Evolutionary conservation across 352 stramenopile species (phyloP), one percentile per base, ranked within the genome.

Genomic region (Globisporangium ultimum): DNA sequence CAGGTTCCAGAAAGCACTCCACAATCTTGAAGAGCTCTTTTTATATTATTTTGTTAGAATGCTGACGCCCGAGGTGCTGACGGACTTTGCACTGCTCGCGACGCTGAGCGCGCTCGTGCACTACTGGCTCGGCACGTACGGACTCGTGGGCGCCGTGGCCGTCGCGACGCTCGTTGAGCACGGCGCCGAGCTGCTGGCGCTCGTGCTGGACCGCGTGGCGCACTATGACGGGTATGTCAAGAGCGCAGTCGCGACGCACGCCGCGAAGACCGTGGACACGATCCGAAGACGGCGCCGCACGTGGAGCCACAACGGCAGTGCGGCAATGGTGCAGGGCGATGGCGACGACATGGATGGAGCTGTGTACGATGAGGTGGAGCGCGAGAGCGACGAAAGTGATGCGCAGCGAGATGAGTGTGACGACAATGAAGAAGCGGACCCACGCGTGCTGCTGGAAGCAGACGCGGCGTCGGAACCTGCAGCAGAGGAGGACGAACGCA

Each of bases 71-170:
- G 74, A 81, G 46, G 71, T 76, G 68, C 76, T 88, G 51, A 56
- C 61, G 43, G 82, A 92, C 53, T 51, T 92, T 18, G 78, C 82
- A 49, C 64, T 85, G 20, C 62, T 92, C 14, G 74, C 80, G 10
- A 61, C 66, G 43, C 60, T 84, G 24, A 85, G 68, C 51, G 80
- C 80, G 32, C 69, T 83, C n/a, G 72, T 89, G 38, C 82, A 90
- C 64, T 89, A 83, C 60, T 70, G 83, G 6, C 55, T 89, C 34
- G 82, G 82, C 1, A 40, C 89, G 10, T 76, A 77, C 55, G 80
- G 80, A 1, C 57, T 89, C 20, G 41, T 76, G 5, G 70, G 61
- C 14, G 72, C 65, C 22, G 63, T 89, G 10, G 53, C 73, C 62
- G 48, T 78, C 18, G 66, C 78, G 28, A 61, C 66, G 18, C 21